Percentiles rank a stretch among this genome's conserved stretches.
Evolutionary conservation across 2,329 filamentous ascomycete genomes (phyloP).

Genomic region (Xylariaceae sp.): DNA sequence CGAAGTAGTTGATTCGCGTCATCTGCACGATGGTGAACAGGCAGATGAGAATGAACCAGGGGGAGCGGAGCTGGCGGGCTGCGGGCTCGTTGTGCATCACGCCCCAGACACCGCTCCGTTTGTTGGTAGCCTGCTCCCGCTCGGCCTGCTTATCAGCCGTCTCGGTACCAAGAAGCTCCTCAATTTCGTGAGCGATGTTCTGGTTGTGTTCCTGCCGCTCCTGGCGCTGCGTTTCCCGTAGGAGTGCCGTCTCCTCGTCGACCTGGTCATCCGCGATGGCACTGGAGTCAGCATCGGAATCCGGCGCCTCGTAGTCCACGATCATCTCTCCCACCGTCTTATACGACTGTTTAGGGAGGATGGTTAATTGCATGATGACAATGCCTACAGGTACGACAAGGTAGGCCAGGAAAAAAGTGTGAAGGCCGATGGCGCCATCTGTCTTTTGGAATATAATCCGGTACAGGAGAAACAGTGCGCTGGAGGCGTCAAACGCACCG

Average conservation of each 20-base stretch:
- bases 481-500: constrained; percentile 79
- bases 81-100: constrained; percentile 72
- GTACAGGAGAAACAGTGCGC: constrained; percentile 72
- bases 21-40: constrained; percentile 74
- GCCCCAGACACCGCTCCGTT: constrained; percentile 77
- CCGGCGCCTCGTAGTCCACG: constrained; percentile 59
- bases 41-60: constrained; percentile 82
- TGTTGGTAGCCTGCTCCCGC: constrained; percentile 65
- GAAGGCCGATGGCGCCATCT: constrained; percentile 52
- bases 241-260: constrained; percentile 53
- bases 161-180: constrained; percentile 63
- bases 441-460: constrained; percentile 64
- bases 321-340: constrained; percentile 83
- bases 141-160: constrained; percentile 59
- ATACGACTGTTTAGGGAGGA: constrained; percentile 74
- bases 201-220: constrained; percentile 58
- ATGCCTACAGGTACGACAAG: constrained; percentile 67
- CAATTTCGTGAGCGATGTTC: constrained; percentile 65
- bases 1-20: constrained; percentile 87
- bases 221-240: constrained; percentile 53
- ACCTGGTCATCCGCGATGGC: constrained; percentile 50
- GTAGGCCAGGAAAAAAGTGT: constrained; percentile 68
- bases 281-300: constrained; percentile 33
- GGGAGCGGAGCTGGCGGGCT: constrained; percentile 67
- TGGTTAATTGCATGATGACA: constrained; percentile 58